These are phyloP conservation scores for Scutellaria barbata DNA, from an alignment of 257 asterid species.

Conservation along the genomic window DNA sequence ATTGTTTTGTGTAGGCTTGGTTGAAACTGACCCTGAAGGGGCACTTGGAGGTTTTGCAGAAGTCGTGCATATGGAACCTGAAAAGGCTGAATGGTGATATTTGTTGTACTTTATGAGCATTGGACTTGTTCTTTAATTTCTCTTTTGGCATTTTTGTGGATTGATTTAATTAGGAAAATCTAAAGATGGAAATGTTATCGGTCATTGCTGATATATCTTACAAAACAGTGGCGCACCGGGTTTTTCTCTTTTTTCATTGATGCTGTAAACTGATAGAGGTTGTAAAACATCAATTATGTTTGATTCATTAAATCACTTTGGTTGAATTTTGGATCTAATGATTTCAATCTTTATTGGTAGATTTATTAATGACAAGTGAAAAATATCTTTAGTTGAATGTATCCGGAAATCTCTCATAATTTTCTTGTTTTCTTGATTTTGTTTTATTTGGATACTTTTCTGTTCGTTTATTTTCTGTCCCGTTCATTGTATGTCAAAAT, in stretches of 20 bases:
- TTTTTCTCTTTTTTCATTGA: conserved; percentile 19
- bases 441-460: conserved; percentile 18
- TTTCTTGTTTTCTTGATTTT: conserved; percentile 10
- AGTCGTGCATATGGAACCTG: conserved; percentile 96
- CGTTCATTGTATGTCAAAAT: neutral
- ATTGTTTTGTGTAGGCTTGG: conserved; percentile 60
- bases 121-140: neutral
- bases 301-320: neutral
- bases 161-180: neutral
- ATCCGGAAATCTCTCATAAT: neutral
- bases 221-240: neutral
- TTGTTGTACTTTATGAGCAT: neutral
- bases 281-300: neutral
- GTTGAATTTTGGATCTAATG: conserved; percentile 5
- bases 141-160: neutral
- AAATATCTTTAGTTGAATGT: neutral
- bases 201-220: neutral
- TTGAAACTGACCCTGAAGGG: conserved; percentile 88
- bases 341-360: conserved; percentile 9
- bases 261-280: conserved; percentile 6
- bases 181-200: neutral
- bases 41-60: conserved; percentile 96
- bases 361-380: neutral
- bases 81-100: conserved; percentile 87
- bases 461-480: neutral